These are phyloP conservation scores for Elongisporangium undulatum DNA, from an alignment of 352 stramenopile genomes.

Conservation along the genomic window DNA sequence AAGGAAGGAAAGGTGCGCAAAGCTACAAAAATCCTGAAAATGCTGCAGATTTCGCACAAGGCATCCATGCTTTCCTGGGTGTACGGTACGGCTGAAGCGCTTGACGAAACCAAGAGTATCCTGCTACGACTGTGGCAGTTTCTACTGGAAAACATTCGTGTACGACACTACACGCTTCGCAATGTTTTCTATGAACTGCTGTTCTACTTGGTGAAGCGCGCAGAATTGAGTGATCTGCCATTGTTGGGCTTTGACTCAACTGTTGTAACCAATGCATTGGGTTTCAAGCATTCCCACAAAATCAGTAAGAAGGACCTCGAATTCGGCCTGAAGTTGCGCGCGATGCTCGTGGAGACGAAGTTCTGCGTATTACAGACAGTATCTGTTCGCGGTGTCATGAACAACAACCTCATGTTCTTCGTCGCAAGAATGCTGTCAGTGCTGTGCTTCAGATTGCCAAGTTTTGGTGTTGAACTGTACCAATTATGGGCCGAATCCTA, in stretches of 20 bases:
- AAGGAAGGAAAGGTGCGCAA: slow-evolving; percentile 89
- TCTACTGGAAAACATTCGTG: slow-evolving; percentile 85
- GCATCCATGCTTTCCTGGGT: slow-evolving; percentile 89
- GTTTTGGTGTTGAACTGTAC: slow-evolving; percentile 85
- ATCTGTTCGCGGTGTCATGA: slow-evolving; percentile 86
- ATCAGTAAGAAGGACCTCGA: slow-evolving; percentile 79
- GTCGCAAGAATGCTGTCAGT: slow-evolving; percentile 85
- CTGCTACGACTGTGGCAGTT: slow-evolving; percentile 86
- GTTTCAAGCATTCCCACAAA: slow-evolving; percentile 73
- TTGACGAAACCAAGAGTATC: slow-evolving; percentile 87
- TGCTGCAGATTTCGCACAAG: slow-evolving; percentile 88
- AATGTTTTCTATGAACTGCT: slow-evolving; percentile 89
- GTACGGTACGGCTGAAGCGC: slow-evolving; percentile 71
- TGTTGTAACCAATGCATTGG: slow-evolving; percentile 45
- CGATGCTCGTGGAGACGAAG: slow-evolving; percentile 88
- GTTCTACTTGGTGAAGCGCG: slow-evolving; percentile 87
- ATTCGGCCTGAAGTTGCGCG: slow-evolving; percentile 80
- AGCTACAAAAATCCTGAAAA: slow-evolving; percentile 87
- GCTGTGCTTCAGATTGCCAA: slow-evolving; percentile 81
- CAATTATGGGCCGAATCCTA: slow-evolving; percentile 87
- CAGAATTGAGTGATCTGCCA: slow-evolving; percentile 80
- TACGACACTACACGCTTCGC: slow-evolving; percentile 85
- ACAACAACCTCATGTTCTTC: slow-evolving; percentile 92
- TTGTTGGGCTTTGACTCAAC: slow-evolving; percentile 82
- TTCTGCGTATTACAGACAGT: slow-evolving; percentile 87